Base-by-base conservation (phyloP, 1,139 yeast species). In the Saccharomyces hybrid region DNA sequence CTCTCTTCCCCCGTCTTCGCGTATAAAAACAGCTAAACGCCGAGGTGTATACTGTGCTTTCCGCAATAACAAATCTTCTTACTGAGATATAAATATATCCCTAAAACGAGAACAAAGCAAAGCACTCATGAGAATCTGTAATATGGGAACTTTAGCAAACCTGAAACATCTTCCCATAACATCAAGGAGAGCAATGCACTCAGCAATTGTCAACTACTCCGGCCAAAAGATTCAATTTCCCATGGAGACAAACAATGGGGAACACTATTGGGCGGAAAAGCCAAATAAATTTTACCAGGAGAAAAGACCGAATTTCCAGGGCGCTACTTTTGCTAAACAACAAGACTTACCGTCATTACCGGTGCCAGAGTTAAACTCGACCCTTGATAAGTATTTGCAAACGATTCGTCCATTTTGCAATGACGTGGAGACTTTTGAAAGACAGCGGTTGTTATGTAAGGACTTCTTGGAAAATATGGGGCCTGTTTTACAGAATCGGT, bases 341-440 rank as follows among this genome's bases (percentile, higher is more conserved):
- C 77, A 79, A 48, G 76, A 83, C 48, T 78, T 93, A 56, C 97
- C 98, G 9, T 77, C 82, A 55, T 79, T 93, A 60, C 98, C 98
- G 1, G 96, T 93, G 13, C 99, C 99, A 1, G 73, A 84, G 2
- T 77, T 93, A 56, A 79, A 82, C 55, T 83, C 84, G 56, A 88
- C 97, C n/a, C 80, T 88, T 38, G 71, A 76, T 26, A 81, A 82
- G 60, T 93, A 89, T 70, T 76, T 91, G 64, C 76, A 79, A 60
- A 78, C 93, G 1, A 82, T 93, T 54, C 80, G 80, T 64, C 96
- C 98, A 0, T 81, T 77, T 68, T 77, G 80, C 34, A 78, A 80
- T 27, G 73, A 75, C 51, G 70, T 71, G 26, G 88, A 87, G 66
- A 81, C 80, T 56, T 73, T 73, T 20, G 74, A 73, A 53, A 53